phyloP scores from a whole-genome alignment of 2,329 filamentous ascomycete species.

The Penicillium griseofulvum region DNA sequence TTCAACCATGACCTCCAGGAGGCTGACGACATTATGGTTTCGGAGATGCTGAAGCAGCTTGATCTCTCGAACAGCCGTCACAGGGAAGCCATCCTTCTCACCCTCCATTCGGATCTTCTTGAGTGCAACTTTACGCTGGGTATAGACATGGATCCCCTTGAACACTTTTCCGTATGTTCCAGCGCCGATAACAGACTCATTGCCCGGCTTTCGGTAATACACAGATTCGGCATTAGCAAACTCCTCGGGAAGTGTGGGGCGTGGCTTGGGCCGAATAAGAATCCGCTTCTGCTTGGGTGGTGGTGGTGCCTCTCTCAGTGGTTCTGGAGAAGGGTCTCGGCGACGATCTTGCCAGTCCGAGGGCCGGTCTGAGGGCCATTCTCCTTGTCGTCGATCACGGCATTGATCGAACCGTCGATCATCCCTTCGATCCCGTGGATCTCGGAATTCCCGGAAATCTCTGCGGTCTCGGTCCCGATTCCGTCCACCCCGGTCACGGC shows the following conservation, averaged over 20 bases:
- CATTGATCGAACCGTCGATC: constrained; percentile 43
- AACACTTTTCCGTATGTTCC: constrained; percentile 97
- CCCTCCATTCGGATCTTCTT: constrained; percentile 99
- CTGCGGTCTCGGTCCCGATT: constrained; percentile 38
- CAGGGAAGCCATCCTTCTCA: constrained; percentile 97
- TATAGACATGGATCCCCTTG: constrained; percentile 77
- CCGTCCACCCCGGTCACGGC: constrained; percentile 44
- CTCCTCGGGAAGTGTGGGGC: constrained; percentile 68
- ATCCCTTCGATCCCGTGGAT: constrained; percentile 35
- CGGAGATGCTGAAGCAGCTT: constrained; percentile 91
- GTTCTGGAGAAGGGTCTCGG: constrained; percentile 47
- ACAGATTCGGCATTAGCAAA: constrained; percentile 80
- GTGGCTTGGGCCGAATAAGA: constrained; percentile 67
- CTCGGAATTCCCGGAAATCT: constrained; percentile 33
- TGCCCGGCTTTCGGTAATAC: constrained; percentile 93
- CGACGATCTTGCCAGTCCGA: constrained; percentile 47
- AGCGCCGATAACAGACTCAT: constrained; percentile 92
- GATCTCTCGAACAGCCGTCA: constrained; percentile 94
- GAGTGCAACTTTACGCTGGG: constrained; percentile 75
- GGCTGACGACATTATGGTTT: constrained; percentile 78
- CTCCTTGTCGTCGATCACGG: constrained; percentile 37
- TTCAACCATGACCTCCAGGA: constrained; percentile 99
- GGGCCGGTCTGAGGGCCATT: constrained; percentile 26
- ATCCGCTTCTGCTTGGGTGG: constrained; percentile 65
- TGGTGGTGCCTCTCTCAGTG: constrained; percentile 33